Conservation (phyloP, 768 basidiomycete genomes). For the Mycena olivaceomarginata region DNA sequence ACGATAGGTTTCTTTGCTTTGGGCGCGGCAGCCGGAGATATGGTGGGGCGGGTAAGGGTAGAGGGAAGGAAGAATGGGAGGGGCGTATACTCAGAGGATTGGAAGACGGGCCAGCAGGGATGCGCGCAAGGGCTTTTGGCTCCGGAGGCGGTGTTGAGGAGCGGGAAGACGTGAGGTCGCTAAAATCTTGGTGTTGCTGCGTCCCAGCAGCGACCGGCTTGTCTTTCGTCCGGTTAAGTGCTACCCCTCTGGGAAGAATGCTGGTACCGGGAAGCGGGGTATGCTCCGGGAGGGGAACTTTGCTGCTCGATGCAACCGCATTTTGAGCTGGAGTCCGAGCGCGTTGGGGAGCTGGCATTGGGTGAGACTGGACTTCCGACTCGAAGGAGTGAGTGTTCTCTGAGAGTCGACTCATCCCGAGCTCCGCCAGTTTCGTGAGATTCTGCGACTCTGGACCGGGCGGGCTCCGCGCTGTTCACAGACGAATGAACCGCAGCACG, state of each 20-base stretch:
- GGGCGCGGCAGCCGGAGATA: conserved; percentile 11
- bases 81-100: conserved; percentile 77
- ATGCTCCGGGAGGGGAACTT: conserved; percentile 40
- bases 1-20: conserved; percentile 44
- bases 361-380: not conserved
- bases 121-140: conserved; percentile 59
- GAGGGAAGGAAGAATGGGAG: conserved; percentile 49
- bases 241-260: conserved; percentile 10
- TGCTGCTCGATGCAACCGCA: conserved; percentile 63
- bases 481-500: not conserved
- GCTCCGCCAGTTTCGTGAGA: too few relatives aligned
- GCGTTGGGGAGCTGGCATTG: not conserved
- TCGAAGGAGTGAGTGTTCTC: not conserved
- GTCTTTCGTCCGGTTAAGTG: conserved; percentile 4
- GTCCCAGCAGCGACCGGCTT: not conserved
- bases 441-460: not conserved
- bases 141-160: conserved; percentile 55
- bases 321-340: conserved; percentile 41
- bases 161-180: not conserved
- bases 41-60: not conserved
- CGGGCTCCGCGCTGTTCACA: not conserved
- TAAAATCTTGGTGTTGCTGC: not conserved
- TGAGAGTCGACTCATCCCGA: not conserved
- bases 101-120: conserved; percentile 63
- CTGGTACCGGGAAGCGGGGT: not conserved